Percentiles rank a stretch among this genome's conserved stretches.
These are phyloP conservation scores for Neurospora terricola DNA, from an alignment of 495 filamentous ascomycete genomes.

Conservation along the genomic window DNA sequence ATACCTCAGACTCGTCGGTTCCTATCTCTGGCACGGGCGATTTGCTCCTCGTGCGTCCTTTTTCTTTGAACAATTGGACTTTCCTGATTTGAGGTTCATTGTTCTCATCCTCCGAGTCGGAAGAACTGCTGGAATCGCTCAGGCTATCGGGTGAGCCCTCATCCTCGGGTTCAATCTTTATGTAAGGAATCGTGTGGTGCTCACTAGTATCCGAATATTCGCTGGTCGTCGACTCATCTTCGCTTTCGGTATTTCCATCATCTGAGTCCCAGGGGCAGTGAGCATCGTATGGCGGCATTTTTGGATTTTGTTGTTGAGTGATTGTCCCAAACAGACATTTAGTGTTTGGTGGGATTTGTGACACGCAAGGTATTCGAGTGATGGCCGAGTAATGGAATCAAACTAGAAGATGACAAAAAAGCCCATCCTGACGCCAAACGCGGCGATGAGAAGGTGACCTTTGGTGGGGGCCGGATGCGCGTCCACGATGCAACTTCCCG, in stretches of 20 bases:
- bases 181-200: not conserved
- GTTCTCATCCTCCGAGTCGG: not conserved
- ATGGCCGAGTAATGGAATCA: not conserved
- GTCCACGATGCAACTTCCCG: not conserved
- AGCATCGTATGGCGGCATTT: not conserved
- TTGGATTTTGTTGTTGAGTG: not conserved
- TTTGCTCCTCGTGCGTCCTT: not conserved
- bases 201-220: not conserved
- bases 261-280: not conserved
- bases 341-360: not conserved
- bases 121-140: not conserved
- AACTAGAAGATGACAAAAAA: not conserved
- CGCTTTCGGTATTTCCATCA: not conserved
- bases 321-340: not conserved
- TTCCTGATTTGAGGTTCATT: not conserved
- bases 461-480: not conserved
- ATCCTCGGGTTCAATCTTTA: not conserved
- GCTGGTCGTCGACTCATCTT: not conserved
- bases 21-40: not conserved
- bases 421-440: not conserved
- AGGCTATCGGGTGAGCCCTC: not conserved
- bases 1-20: not conserved
- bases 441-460: not conserved
- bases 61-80: not conserved
- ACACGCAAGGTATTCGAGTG: not conserved